A percentile compares a stretch with the other conserved stretches of the same genome.
Evolutionary conservation across 352 stramenopile species (phyloP).

Genomic region (Hyaloperonospora arabidopsidis): DNA sequence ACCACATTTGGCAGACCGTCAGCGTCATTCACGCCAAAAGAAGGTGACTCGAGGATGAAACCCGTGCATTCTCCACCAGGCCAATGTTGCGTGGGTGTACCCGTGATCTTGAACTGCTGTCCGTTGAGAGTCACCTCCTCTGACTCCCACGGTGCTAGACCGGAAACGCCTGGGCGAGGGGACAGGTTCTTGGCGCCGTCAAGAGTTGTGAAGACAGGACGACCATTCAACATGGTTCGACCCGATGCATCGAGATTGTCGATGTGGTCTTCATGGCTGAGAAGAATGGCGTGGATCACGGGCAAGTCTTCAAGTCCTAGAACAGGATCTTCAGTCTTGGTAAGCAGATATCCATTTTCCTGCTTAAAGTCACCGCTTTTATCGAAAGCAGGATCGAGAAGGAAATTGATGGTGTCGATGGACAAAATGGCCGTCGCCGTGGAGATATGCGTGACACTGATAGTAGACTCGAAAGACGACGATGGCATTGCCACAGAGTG

Average conservation of each 20-base stretch:
- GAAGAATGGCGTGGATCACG: constrained; percentile 26
- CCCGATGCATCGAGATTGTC: constrained; percentile 34
- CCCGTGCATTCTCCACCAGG: constrained; percentile 29
- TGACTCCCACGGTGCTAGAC: constrained; percentile 28
- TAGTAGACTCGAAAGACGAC: constrained; percentile 24
- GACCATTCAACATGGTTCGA: constrained; percentile 34
- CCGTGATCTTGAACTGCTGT: constrained; percentile 35
- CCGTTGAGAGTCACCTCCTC: constrained; percentile 22
- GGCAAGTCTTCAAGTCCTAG: constrained; percentile 27
- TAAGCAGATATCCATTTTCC: constrained; percentile 8
- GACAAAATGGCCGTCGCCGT: constrained; percentile 31
- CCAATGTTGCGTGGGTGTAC: constrained; percentile 31
- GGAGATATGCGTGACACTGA: constrained; percentile 34
- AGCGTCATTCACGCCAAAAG: constrained; percentile 23
- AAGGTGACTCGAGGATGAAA: constrained; percentile 30
- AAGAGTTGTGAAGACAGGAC: constrained; percentile 29
- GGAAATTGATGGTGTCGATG: constrained; percentile 39
- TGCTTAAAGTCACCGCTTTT: constrained; percentile 14
- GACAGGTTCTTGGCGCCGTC: constrained; percentile 38
- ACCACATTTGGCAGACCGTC: constrained; percentile 32
- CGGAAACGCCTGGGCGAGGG: constrained; percentile 29
- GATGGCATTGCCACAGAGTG: constrained; percentile 8
- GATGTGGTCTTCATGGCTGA: constrained; percentile 35
- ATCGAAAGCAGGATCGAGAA: constrained; percentile 31
- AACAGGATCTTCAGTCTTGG: constrained; percentile 15